A percentile compares a stretch with the other conserved stretches of the same genome.
phyloP scores from a whole-genome alignment of 768 basidiomycete species.

The Galerina marginata region DNA sequence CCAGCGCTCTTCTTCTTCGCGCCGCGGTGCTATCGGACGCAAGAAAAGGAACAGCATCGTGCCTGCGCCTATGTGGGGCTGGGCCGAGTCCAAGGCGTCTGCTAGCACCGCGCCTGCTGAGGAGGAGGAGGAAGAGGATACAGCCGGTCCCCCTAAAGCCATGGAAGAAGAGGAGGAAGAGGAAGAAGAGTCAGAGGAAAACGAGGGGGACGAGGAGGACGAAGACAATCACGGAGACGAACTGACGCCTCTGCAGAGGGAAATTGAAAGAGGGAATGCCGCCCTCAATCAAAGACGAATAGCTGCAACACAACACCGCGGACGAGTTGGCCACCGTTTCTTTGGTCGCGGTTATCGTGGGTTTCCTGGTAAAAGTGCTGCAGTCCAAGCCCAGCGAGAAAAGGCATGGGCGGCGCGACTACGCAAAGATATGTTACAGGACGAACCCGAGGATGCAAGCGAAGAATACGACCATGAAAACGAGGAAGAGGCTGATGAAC shows the following conservation, averaged over 20 bases:
- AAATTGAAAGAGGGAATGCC: too few relatives aligned
- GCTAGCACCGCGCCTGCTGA: constrained; percentile 41
- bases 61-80: constrained; percentile 86
- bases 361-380: too few relatives aligned
- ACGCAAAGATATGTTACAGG: constrained; percentile 6
- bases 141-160: constrained; percentile 46
- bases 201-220: constrained; percentile 34
- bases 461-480: constrained; percentile 15
- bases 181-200: constrained; percentile 41
- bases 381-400: too few relatives aligned
- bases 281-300: too few relatives aligned
- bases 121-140: constrained; percentile 61
- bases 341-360: too few relatives aligned
- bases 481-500: constrained; percentile 12
- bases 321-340: too few relatives aligned
- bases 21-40: constrained; percentile 37
- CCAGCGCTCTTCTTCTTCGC: constrained; percentile 28
- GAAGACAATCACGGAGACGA: constrained; percentile 10
- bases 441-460: constrained; percentile 16
- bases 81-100: constrained; percentile 61
- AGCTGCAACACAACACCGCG: too few relatives aligned
- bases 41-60: constrained; percentile 72
- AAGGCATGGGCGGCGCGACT: too few relatives aligned
- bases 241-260: too few relatives aligned
- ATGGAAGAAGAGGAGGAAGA: constrained; percentile 59